Conservation (phyloP, 257 asterid genomes). For the Scutellaria galericulata region DNA sequence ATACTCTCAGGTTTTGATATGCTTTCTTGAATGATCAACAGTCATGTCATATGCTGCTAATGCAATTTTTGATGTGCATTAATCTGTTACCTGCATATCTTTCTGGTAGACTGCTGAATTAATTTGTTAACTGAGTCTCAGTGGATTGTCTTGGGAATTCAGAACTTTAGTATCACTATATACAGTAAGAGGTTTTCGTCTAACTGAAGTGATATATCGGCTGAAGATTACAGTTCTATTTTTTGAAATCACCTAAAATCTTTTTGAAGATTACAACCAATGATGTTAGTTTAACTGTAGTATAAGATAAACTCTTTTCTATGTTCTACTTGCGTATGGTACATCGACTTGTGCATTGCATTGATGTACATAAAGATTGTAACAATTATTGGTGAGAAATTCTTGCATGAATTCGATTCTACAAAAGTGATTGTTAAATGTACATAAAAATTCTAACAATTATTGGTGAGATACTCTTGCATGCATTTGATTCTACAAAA, state of each 20-base stretch:
- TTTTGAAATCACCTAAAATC: not conserved
- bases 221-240: not conserved
- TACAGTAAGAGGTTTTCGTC: not conserved
- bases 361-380: not conserved
- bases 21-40: conserved; percentile 29
- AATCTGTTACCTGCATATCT: conserved; percentile 24
- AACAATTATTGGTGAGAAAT: not conserved
- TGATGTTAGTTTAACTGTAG: not conserved
- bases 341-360: not conserved
- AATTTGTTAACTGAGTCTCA: not conserved
- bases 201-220: not conserved
- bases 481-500: not conserved
- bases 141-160: conserved; percentile 12
- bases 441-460: not conserved
- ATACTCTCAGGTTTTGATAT: conserved; percentile 66
- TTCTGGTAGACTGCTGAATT: conserved; percentile 10
- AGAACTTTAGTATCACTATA: not conserved
- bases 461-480: not conserved
- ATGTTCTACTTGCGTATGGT: not conserved
- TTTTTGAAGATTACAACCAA: not conserved
- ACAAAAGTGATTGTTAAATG: not conserved
- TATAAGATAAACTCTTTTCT: not conserved
- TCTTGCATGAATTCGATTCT: not conserved
- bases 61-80: conserved; percentile 20
- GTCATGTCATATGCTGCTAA: conserved; percentile 7